Evolutionary conservation across 768 basidiomycete genomes (phyloP), one percentile per base, ranked within the genome.

Genomic region (Boletus edulis): DNA sequence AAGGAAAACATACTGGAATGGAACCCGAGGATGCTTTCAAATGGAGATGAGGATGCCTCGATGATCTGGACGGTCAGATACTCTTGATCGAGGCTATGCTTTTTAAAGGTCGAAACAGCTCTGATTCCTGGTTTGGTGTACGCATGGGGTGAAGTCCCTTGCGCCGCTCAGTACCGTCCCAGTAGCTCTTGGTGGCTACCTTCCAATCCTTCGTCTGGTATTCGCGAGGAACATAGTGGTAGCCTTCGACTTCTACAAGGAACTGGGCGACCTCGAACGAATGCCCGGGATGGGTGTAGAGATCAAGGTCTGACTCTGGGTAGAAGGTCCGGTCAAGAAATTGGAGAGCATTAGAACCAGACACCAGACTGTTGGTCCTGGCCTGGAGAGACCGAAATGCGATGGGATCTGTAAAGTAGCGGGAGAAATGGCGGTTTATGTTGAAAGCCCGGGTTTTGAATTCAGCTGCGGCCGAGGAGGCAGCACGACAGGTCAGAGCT

Each of bases 291-390:
- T 75, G 67, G 15, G 73, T 67, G 61, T 83, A 83, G 5, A 84
- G 38, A 51, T 84, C 83, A 9, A 84, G 73, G 57, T 84, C 82
- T 0, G 81, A 73, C 5, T 71, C 72, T 4, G 72, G 67, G 55
- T 81, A 82, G 37, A 67, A 66, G 0, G 69, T 55, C 22, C 81
- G 62, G 46, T 78, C 76, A 40, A 84, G 71, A 58, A 82, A 81
- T 47, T 84, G 82, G 3, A 83, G 72, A 0, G 80, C 81, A 27
- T 67, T 71, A 0, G 82, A 82, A 11, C 82, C 82, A 5, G 82
- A 83, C 18, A 84, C 76, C 22, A 84, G 59, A 0, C 75, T 73
- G 38, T 72, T 75, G 0, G 78, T 80, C 15, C 52, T 59, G 0
- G 71, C 72, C 60, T 80, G 80, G 8, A 81, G 66, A 12, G 57